A percentile compares a stretch with the other conserved stretches of the same genome.
Conservation (phyloP, 2,329 filamentous ascomycete species). For the Amphichorda felina region DNA sequence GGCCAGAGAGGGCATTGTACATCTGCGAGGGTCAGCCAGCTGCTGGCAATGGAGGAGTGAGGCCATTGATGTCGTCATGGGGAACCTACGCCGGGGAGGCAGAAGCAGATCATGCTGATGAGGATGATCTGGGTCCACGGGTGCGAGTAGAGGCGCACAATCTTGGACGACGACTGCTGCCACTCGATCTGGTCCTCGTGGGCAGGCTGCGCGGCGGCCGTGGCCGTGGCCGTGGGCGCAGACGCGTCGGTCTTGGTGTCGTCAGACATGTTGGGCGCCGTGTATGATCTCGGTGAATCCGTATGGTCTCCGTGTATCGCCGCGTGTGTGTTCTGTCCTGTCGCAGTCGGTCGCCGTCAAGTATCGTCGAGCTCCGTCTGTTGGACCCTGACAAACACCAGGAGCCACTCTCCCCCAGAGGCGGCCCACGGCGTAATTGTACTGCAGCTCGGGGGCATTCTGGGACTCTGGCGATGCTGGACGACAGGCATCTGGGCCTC, state of each 20-base stretch:
- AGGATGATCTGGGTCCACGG: conserved; percentile 35
- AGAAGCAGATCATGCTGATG: conserved; percentile 37
- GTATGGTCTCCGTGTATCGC: too few species aligned
- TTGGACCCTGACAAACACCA: too few species aligned
- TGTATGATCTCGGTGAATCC: too few species aligned
- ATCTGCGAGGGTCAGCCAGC: conserved; percentile 16
- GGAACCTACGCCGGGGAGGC: conserved; percentile 27
- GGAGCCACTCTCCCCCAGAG: too few species aligned
- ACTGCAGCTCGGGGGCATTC: too few species aligned
- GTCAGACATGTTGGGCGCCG: too few species aligned
- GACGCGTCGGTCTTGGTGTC: not conserved
- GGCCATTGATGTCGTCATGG: not conserved
- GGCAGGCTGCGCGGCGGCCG: not conserved
- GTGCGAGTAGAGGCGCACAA: conserved; percentile 22
- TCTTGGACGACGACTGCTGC: conserved; percentile 6
- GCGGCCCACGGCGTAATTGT: too few species aligned
- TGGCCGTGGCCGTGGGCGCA: not conserved
- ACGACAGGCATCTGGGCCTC: too few species aligned
- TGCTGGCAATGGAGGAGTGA: not conserved
- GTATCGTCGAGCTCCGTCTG: too few species aligned
- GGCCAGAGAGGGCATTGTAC: conserved; percentile 32
- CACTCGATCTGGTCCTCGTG: not conserved
- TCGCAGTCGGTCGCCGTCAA: too few species aligned
- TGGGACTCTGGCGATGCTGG: too few species aligned
- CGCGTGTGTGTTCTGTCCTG: too few species aligned